Percentiles rank a stretch among this genome's conserved stretches.
Conservation (phyloP, 768 basidiomycete genomes). For the Vararia minispora region DNA sequence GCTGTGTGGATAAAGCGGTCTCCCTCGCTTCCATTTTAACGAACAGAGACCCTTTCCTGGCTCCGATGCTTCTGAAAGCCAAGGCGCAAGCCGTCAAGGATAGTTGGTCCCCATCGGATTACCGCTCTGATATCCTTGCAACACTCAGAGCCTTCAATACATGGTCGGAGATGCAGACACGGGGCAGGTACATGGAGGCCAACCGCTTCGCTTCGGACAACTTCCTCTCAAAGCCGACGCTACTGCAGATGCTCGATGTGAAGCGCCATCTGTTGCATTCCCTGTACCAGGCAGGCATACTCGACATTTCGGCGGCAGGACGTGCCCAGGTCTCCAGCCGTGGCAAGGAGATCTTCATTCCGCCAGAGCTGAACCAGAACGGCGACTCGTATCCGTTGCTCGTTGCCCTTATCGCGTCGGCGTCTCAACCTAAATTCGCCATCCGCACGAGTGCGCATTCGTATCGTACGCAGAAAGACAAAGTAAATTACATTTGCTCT, state of each 20-base stretch:
- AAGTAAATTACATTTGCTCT: conserved; percentile 35
- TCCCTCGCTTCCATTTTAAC: conserved; percentile 88
- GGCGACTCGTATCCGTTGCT: conserved; percentile 66
- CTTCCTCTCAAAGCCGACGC: conserved; percentile 79
- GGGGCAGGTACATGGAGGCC: conserved; percentile 51
- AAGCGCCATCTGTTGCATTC: conserved; percentile 68
- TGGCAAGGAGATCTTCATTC: conserved; percentile 33
- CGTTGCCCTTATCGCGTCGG: conserved; percentile 75
- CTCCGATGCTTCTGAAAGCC: conserved; percentile 63
- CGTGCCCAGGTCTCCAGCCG: conserved; percentile 21
- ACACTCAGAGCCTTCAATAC: conserved; percentile 69
- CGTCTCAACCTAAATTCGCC: conserved; percentile 86
- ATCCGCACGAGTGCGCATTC: conserved; percentile 58
- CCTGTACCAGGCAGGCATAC: conserved; percentile 69
- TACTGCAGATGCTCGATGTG: conserved; percentile 72
- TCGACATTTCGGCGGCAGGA: conserved; percentile 71
- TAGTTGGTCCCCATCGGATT: conserved; percentile 69
- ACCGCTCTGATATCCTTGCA: conserved; percentile 76
- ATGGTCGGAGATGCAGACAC: conserved; percentile 66
- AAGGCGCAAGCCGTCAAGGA: conserved; percentile 66
- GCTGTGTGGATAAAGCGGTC: conserved; percentile 78
- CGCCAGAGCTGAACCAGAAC: conserved; percentile 60
- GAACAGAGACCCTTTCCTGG: conserved; percentile 84
- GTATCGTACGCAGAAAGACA: conserved; percentile 71
- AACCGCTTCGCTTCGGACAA: conserved; percentile 75